Evolutionary conservation across 768 basidiomycete genomes (phyloP).

Genomic region (Lentinula lateritia): DNA sequence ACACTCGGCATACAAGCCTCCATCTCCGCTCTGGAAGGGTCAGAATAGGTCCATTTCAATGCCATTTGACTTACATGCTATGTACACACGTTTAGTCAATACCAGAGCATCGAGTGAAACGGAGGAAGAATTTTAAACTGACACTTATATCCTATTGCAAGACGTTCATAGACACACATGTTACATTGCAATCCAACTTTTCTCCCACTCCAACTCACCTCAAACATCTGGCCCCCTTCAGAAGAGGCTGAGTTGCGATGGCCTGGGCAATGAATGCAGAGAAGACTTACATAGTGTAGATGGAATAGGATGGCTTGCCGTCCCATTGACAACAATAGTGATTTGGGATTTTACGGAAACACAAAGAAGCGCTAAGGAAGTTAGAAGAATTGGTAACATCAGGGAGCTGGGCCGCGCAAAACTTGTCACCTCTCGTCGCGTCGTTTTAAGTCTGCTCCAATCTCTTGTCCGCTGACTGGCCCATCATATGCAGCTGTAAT

Average conservation of each 20-base stretch:
- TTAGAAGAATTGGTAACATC: background rate
- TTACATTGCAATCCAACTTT: background rate
- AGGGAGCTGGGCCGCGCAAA: conserved; percentile 1
- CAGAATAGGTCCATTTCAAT: background rate
- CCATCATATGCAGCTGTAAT: background rate
- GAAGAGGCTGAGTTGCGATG: background rate
- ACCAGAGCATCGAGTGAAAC: background rate
- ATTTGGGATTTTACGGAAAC: conserved; percentile 8
- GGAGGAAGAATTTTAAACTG: conserved; percentile 17
- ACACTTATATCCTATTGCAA: conserved; percentile 54
- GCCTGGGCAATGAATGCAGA: background rate
- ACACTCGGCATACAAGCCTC: conserved; percentile 65
- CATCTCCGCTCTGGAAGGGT: conserved; percentile 51
- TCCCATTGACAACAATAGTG: conserved; percentile 36
- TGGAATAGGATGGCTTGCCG: conserved; percentile 47
- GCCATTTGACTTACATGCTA: conserved; percentile 27
- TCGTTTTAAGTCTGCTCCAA: background rate
- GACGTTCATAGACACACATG: background rate
- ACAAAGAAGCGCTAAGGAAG: background rate
- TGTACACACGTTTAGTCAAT: conserved; percentile 4
- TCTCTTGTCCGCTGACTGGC: background rate
- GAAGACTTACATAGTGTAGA: conserved; percentile 41
- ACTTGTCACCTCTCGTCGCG: background rate
- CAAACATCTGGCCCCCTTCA: conserved; percentile 55
- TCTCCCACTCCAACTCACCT: conserved; percentile 27